These are phyloP conservation scores for Talaromyces trachyspermus DNA, from an alignment of 495 filamentous ascomycete genomes.

Conservation along the genomic window DNA sequence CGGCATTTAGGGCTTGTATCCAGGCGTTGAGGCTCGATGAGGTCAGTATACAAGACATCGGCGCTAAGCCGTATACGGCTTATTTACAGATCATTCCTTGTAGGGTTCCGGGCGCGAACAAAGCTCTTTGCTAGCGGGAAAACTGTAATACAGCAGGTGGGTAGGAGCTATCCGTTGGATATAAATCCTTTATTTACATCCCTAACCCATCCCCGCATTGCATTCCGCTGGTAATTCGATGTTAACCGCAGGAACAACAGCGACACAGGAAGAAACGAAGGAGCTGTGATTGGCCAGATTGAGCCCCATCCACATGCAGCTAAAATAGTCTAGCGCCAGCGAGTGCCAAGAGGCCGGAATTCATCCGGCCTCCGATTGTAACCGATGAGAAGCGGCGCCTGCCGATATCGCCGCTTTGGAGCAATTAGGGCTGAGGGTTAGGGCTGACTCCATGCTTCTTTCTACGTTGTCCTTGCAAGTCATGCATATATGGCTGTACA, in stretches of 20 bases:
- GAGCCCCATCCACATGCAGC: too few relatives aligned
- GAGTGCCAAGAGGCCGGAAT: conserved; percentile 32
- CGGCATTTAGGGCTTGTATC: neutral
- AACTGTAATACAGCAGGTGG: too few relatives aligned
- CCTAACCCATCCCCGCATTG: too few relatives aligned
- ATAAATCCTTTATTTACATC: too few relatives aligned
- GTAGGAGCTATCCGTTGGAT: too few relatives aligned
- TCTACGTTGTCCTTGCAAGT: neutral
- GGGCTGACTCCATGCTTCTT: neutral
- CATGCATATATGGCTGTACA: too few relatives aligned
- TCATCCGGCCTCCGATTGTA: conserved; percentile 39
- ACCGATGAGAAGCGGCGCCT: too few relatives aligned
- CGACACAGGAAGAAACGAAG: neutral
- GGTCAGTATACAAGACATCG: neutral
- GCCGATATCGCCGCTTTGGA: too few relatives aligned
- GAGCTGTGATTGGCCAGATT: conserved; percentile 2
- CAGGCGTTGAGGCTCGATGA: neutral
- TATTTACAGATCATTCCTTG: conserved; percentile 1
- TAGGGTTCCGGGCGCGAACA: too few relatives aligned
- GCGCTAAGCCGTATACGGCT: conserved; percentile 5
- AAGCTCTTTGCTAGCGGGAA: too few relatives aligned
- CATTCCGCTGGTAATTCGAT: too few relatives aligned
- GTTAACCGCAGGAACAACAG: neutral
- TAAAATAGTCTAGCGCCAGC: neutral
- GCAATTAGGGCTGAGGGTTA: neutral